These are phyloP conservation scores for Poa pratensis DNA, from an alignment of 176 grass and related monocot genomes.

Conservation along the genomic window DNA sequence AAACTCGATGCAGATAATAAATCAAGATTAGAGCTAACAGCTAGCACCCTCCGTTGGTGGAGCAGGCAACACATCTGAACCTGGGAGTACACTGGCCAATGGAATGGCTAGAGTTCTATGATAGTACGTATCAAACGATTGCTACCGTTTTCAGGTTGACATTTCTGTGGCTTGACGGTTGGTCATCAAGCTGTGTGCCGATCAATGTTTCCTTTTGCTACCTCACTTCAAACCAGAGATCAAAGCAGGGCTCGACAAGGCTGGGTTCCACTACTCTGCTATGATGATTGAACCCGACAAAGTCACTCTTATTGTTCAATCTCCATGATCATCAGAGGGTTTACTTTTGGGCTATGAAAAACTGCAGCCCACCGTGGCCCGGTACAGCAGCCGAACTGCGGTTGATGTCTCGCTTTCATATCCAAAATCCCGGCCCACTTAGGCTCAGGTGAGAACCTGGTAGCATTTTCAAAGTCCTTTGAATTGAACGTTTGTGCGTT, in stretches of 20 bases:
- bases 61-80: constrained; percentile 2
- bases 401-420: neutral
- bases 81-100: neutral
- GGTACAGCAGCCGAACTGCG: neutral
- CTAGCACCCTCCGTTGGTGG: constrained; percentile 26
- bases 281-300: neutral
- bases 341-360: no score
- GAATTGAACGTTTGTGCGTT: no score
- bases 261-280: constrained; percentile 38
- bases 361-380: no score
- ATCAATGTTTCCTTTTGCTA: neutral
- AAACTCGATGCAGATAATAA: no score
- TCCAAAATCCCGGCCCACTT: neutral
- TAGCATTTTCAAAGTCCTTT: neutral
- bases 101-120: neutral
- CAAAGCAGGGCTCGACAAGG: no score
- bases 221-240: no score
- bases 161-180: constrained; percentile 1
- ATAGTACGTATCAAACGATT: neutral
- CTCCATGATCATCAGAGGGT: no score
- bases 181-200: constrained; percentile 26
- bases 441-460: neutral
- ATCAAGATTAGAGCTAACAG: no score
- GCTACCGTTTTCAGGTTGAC: neutral
- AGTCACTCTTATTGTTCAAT: neutral